phyloP scores from a whole-genome alignment of 148 eudicot species.

The Agrostemma githago region DNA sequence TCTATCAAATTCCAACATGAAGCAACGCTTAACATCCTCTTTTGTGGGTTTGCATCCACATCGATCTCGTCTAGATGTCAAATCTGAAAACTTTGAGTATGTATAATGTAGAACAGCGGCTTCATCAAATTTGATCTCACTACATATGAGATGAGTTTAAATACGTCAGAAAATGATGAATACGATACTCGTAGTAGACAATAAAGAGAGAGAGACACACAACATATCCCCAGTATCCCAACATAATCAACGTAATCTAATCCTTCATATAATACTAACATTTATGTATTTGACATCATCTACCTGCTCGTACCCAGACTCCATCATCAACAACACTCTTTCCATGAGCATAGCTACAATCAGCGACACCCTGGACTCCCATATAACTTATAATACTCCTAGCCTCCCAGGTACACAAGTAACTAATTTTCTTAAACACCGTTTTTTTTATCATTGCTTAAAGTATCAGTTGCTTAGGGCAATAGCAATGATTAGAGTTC shows the following conservation, averaged over 20 bases:
- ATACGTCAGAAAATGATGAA: not conserved
- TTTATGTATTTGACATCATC: not conserved
- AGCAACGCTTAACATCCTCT: slow-evolving; percentile 91
- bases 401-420: not conserved
- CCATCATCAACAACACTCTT: not conserved
- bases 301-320: not conserved
- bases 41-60: slow-evolving; percentile 98
- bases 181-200: not conserved
- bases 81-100: slow-evolving; percentile 77
- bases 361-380: not conserved
- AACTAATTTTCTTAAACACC: not conserved
- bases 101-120: slow-evolving; percentile 94
- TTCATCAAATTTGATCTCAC: slow-evolving; percentile 83
- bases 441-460: not conserved
- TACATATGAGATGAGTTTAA: slow-evolving; percentile 24
- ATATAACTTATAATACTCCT: not conserved
- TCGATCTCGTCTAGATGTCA: slow-evolving; percentile 91
- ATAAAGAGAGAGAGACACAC: not conserved
- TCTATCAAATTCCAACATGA: slow-evolving; percentile 94
- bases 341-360: not conserved
- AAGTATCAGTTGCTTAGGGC: not conserved
- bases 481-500: too few relatives aligned
- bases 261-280: not conserved
- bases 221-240: not conserved
- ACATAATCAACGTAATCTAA: not conserved